Evolutionary conservation across 2,329 filamentous ascomycete genomes (phyloP).

Genomic region (Pseudocercospora macadamiae): DNA sequence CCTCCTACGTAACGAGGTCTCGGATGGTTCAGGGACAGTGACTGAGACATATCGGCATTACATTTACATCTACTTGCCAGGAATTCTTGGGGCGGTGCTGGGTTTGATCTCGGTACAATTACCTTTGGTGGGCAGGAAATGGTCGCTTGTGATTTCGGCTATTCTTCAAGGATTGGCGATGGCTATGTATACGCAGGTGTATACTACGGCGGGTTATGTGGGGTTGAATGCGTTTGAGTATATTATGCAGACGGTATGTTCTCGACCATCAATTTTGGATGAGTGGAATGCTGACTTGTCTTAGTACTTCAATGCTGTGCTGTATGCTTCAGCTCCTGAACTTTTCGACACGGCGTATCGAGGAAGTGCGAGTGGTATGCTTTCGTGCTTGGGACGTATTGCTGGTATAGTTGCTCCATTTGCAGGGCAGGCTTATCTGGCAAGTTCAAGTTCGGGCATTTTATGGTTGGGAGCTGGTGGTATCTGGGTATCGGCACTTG

Average conservation of each 20-base stretch:
- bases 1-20: slow-evolving; percentile 41
- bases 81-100: slow-evolving; percentile 56
- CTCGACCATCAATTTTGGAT: background rate
- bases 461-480: slow-evolving; percentile 19
- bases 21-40: background rate
- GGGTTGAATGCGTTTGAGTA: slow-evolving; percentile 57
- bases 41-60: slow-evolving; percentile 56
- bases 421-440: slow-evolving; percentile 14
- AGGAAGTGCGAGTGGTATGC: slow-evolving; percentile 54
- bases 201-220: slow-evolving; percentile 52
- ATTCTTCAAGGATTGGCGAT: slow-evolving; percentile 49
- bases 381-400: slow-evolving; percentile 20
- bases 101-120: slow-evolving; percentile 55
- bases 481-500: slow-evolving; percentile 18
- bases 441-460: slow-evolving; percentile 11
- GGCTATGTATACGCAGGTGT: slow-evolving; percentile 51
- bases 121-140: slow-evolving; percentile 48
- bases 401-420: slow-evolving; percentile 21
- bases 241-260: slow-evolving; percentile 53
- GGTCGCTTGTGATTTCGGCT: slow-evolving; percentile 49
- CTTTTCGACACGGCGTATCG: slow-evolving; percentile 54
- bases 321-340: slow-evolving; percentile 58
- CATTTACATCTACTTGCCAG: slow-evolving; percentile 58
- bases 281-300: background rate
- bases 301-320: slow-evolving; percentile 51